phyloP scores from a whole-genome alignment of 2,329 filamentous ascomycete genomes.

The Ceratocystis alfenasii region DNA sequence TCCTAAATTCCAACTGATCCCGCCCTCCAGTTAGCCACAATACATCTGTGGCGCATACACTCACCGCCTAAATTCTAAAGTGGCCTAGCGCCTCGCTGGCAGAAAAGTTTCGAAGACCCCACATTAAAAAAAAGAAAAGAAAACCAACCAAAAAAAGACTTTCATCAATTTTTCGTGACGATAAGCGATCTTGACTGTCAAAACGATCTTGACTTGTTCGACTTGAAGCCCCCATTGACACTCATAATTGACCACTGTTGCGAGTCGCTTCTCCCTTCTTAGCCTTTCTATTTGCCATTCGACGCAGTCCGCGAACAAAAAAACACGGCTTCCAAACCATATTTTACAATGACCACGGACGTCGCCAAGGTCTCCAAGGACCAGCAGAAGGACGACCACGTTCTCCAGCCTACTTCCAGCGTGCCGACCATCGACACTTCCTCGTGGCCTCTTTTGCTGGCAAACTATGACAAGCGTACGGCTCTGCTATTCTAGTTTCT shows the following conservation, averaged over 20 bases:
- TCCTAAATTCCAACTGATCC: neutral
- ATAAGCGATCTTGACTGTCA: slow-evolving; percentile 1
- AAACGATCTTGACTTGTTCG: neutral
- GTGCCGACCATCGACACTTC: slow-evolving; percentile 72
- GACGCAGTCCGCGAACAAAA: no score
- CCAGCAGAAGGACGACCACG: slow-evolving; percentile 47
- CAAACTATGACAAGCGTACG: slow-evolving; percentile 88
- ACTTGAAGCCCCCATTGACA: neutral
- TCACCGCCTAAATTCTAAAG: neutral
- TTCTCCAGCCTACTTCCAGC: slow-evolving; percentile 82
- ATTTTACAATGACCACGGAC: slow-evolving; percentile 37
- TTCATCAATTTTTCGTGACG: slow-evolving; percentile 1
- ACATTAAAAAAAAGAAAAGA: slow-evolving; percentile 15
- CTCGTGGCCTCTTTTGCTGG: slow-evolving; percentile 84
- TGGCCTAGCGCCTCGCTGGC: neutral
- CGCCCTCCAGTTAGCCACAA: neutral
- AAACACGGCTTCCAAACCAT: no score
- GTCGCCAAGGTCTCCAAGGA: slow-evolving; percentile 38
- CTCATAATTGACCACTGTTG: neutral
- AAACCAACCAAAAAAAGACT: slow-evolving; percentile 7
- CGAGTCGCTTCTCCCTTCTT: neutral
- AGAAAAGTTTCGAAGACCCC: slow-evolving; percentile 16
- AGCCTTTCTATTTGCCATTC: neutral
- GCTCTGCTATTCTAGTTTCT: no score
- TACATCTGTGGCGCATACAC: neutral